Evolutionary conservation across 2,329 filamentous ascomycete genomes (phyloP), one percentile per base, ranked within the genome.

Genomic region (Curvularia sp.): DNA sequence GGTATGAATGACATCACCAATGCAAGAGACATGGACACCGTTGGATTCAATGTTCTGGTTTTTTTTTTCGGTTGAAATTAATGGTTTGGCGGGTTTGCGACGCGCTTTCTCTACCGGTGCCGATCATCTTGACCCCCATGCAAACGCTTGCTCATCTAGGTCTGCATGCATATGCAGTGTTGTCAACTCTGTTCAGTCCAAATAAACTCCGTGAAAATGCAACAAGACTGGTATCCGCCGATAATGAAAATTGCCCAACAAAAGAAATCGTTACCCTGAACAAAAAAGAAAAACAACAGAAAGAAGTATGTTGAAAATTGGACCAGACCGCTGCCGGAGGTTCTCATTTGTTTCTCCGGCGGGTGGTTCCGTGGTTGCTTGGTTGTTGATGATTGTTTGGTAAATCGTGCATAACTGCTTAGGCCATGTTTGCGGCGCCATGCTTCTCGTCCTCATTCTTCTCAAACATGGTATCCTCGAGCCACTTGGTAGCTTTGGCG

Each of bases 401-500:
- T 49, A 9, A 28, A 26, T 35, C 28, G 18, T 24, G 18, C 38
- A 22, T 31, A 4, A 18, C 31, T 33, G 22, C 33, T 59, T 63
- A 74, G 39, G 68, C 71, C 59, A 70, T 68, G 52, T 63, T 65
- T 49, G 67, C 65, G 2, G 57, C 67, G 49, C 68, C 68, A 49
- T 64, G 66, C 64, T 75, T 75, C 50, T 70, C 72, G 20, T 83
- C 78, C 22, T 70, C 74, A 58, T 82, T 78, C 18, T 65, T 69
- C 30, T 81, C 79, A 59, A 84, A 84, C 66, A 83, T 80, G 58
- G 69, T 72, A 52, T 78, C 78, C 62, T 84, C 82, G 58, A 84
- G 62, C 73, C 77, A 80, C 62, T 79, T 77, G 4, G 82, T 83
- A 31, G 81, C 69, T 53, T 75, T 74, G 0, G 82, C 83, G 62